These are phyloP conservation scores for Xylariaceae sp. DNA, from an alignment of 2,329 filamentous ascomycete genomes.

Conservation along the genomic window DNA sequence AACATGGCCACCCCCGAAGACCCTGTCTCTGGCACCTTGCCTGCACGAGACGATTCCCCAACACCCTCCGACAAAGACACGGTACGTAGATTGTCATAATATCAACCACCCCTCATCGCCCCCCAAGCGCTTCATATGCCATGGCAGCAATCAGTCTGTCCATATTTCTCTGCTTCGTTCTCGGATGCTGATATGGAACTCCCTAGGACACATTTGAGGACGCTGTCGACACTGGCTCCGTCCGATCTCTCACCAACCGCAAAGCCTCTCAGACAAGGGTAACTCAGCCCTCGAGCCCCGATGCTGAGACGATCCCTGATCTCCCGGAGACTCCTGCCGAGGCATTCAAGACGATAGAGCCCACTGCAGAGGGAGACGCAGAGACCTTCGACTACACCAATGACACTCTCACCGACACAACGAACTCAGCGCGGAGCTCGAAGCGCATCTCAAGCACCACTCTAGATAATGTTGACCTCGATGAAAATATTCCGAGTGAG, in stretches of 20 bases:
- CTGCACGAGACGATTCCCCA: slow-evolving; percentile 26
- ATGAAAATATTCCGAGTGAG: slow-evolving; percentile 46
- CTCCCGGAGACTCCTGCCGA: slow-evolving; percentile 15
- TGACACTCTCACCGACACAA: not conserved
- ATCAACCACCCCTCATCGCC: slow-evolving; percentile 4
- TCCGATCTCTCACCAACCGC: slow-evolving; percentile 60
- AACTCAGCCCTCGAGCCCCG: slow-evolving; percentile 21
- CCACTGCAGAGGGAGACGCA: slow-evolving; percentile 15
- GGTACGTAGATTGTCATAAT: slow-evolving; percentile 28
- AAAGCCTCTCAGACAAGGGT: slow-evolving; percentile 36
- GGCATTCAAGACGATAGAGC: slow-evolving; percentile 24
- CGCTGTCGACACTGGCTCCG: slow-evolving; percentile 62
- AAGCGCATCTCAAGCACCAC: slow-evolving; percentile 45
- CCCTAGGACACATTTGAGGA: slow-evolving; percentile 79
- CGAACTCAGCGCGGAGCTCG: slow-evolving; percentile 37
- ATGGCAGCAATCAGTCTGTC: no score
- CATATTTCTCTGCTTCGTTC: no score
- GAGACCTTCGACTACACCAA: not conserved
- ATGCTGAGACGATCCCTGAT: slow-evolving; percentile 22
- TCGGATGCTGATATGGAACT: not conserved
- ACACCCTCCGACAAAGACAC: slow-evolving; percentile 37
- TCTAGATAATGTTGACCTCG: slow-evolving; percentile 63
- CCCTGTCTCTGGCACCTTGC: slow-evolving; percentile 20
- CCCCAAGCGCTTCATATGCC: not conserved
- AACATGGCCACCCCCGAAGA: slow-evolving; percentile 31